Evolutionary conservation across 1,284 basidiomycete genomes (phyloP).

Genomic region (Leccinum pachyderme): DNA sequence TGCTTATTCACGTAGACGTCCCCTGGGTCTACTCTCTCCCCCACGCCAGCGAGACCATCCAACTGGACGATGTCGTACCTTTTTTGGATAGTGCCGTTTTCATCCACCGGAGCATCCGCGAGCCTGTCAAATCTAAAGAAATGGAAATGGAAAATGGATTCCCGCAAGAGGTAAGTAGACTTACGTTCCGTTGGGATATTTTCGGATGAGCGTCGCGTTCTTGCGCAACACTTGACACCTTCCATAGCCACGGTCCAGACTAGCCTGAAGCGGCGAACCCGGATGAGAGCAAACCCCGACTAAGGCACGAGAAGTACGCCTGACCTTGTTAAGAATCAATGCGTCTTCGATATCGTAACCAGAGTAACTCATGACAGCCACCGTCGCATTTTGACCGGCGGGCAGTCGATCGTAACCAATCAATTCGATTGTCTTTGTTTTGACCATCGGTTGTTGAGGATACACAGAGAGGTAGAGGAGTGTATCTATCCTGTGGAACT

Average conservation of each 20-base stretch:
- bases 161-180: constrained; percentile 36
- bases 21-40: constrained; percentile 89
- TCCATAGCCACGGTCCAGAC: constrained; percentile 95
- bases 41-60: constrained; percentile 94
- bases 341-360: constrained; percentile 99
- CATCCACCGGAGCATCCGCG: constrained; percentile 87
- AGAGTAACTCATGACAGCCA: constrained; percentile 99
- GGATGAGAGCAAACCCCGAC: constrained; percentile 9
- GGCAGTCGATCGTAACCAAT: constrained; percentile 96
- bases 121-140: constrained; percentile 80
- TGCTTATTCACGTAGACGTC: constrained; percentile 98
- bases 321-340: constrained; percentile 89
- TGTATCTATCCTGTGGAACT: constrained; percentile 97
- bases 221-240: constrained; percentile 97
- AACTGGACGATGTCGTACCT: constrained; percentile 89
- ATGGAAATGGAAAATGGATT: constrained; percentile 3
- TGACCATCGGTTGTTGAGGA: constrained; percentile 99
- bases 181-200: constrained; percentile 96
- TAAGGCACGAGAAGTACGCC: constrained; percentile 12
- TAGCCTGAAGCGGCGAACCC: constrained; percentile 53
- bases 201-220: constrained; percentile 90
- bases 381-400: constrained; percentile 97
- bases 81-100: constrained; percentile 75
- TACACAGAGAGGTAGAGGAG: constrained; percentile 99
- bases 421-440: constrained; percentile 97